Base-by-base conservation (phyloP, 768 basidiomycete species). In the Boletus rex-veris region DNA sequence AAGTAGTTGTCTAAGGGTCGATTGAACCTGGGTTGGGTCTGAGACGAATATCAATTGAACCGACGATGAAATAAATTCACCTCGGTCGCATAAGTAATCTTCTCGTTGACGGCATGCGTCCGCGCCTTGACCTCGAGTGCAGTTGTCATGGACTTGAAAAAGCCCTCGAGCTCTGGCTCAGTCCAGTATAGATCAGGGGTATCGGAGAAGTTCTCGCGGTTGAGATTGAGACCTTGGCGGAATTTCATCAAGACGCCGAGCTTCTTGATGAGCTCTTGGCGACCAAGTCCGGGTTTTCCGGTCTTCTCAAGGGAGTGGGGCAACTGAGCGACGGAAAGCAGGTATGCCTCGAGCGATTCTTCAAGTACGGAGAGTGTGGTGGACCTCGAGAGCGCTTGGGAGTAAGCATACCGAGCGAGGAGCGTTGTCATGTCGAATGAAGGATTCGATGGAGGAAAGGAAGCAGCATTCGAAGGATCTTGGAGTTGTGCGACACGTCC, bases 121-220 rank as follows among this genome's bases (percentile, higher is more conserved):
- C 96, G 81, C 26, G 83, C 75, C 63, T 85, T 87, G 59, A 98
- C 85, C 66, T 98, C 96, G 24, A 98, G 77, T 6, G 96, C 92
- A 37, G 82, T 75, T 53, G 84, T 91, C 64, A 98, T 74, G 2
- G 87, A 85, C 61, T 90, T 87, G 73, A 98, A 98, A 66, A 88
- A 85, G 16, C 79, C 87, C 75, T 98, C 95, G 6, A 98, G 77
- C 57, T 86, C 89, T 1, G 94, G 92, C 65, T 97, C 92, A 16
- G 88, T 80, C 95, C 96, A 98, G 68, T 97, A 94, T 60, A 98
- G 87, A 70, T 97, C 90, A 0, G 90, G 92, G 1, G 86, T 84
- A 63, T 95, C 93, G 44, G 85, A 84, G 63, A 93, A 91, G 62
- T 92, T 95, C 66, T 92, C 88, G 42, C 88, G 77, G 62, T 90